phyloP scores from a whole-genome alignment of 140 eudicot genomes.

The Ambrosia hybrid region DNA sequence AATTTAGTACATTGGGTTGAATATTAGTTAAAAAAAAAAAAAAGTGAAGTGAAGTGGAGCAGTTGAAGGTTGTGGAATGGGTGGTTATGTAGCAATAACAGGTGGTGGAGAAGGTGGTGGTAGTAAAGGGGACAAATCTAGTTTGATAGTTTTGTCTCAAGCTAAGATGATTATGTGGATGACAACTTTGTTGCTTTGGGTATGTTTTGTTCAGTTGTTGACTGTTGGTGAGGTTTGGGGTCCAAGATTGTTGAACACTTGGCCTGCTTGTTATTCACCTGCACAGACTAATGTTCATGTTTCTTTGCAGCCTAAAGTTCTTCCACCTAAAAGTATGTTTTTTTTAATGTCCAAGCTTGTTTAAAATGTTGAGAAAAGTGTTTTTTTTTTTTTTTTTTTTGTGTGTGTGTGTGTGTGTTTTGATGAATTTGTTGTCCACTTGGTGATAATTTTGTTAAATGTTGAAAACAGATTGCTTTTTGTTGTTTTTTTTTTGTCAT shows the following conservation, averaged over 20 bases:
- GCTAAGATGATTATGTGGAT: constrained; percentile 44
- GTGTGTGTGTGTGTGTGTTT: too few relatives aligned
- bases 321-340: constrained; percentile 62
- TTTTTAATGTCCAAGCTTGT: not conserved
- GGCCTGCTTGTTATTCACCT: constrained; percentile 58
- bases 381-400: too few relatives aligned
- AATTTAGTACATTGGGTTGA: too few relatives aligned
- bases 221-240: constrained; percentile 66
- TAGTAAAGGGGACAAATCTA: constrained; percentile 39
- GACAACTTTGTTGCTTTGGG: constrained; percentile 49
- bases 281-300: constrained; percentile 19
- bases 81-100: constrained; percentile 31
- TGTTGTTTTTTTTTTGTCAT: too few relatives aligned
- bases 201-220: constrained; percentile 50
- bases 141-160: constrained; percentile 34
- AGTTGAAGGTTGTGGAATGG: constrained; percentile 22
- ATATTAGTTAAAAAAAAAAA: too few relatives aligned
- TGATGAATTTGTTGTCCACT: not conserved
- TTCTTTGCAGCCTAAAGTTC: constrained; percentile 27
- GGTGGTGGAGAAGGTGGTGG: constrained; percentile 26
- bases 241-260: constrained; percentile 60
- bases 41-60: constrained; percentile 18
- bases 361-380: not conserved
- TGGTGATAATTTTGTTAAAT: too few relatives aligned
- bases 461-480: too few relatives aligned